Evolutionary conservation across 495 filamentous ascomycete genomes (phyloP).

Genomic region (Articulospora tetracladia): DNA sequence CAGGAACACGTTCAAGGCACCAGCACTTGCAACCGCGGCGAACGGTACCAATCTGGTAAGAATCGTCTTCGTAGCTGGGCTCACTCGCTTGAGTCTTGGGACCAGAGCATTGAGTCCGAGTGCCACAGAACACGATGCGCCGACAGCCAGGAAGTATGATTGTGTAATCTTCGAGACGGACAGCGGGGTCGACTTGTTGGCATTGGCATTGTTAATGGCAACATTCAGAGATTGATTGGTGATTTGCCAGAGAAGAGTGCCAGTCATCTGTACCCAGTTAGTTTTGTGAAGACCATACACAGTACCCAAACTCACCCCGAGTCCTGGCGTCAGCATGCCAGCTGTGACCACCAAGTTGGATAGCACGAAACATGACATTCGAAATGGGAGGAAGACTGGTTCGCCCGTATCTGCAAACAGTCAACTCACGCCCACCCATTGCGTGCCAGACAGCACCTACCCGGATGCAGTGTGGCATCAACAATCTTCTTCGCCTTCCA

Average conservation of each 20-base stretch:
- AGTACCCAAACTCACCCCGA: conserved; percentile 47
- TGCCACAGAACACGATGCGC: conserved; percentile 88
- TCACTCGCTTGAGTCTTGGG: conserved; percentile 72
- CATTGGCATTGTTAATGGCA: conserved; percentile 93
- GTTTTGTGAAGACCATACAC: conserved; percentile 15
- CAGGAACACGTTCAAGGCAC: conserved; percentile 90
- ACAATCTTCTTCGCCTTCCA: conserved; percentile 97
- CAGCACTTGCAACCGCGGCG: conserved; percentile 86
- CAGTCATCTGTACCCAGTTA: conserved; percentile 58
- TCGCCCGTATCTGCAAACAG: conserved; percentile 67
- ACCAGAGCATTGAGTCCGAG: conserved; percentile 89
- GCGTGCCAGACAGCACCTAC: conserved; percentile 38
- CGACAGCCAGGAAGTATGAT: conserved; percentile 89
- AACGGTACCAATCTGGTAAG: conserved; percentile 87
- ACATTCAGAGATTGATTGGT: conserved; percentile 97
- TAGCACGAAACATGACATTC: conserved; percentile 94
- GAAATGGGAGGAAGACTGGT: conserved; percentile 89
- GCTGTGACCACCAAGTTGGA: conserved; percentile 95
- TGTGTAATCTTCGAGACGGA: conserved; percentile 73
- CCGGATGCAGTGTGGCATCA: conserved; percentile 92
- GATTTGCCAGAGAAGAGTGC: conserved; percentile 92
- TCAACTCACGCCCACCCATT: conserved; percentile 26
- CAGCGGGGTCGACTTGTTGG: conserved; percentile 91
- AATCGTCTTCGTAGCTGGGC: conserved; percentile 67
- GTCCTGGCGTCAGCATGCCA: conserved; percentile 91